Evolutionary conservation across 2,329 filamentous ascomycete species (phyloP), one percentile per base, ranked within the genome.

Genomic region (Cyanodermella asteris): DNA sequence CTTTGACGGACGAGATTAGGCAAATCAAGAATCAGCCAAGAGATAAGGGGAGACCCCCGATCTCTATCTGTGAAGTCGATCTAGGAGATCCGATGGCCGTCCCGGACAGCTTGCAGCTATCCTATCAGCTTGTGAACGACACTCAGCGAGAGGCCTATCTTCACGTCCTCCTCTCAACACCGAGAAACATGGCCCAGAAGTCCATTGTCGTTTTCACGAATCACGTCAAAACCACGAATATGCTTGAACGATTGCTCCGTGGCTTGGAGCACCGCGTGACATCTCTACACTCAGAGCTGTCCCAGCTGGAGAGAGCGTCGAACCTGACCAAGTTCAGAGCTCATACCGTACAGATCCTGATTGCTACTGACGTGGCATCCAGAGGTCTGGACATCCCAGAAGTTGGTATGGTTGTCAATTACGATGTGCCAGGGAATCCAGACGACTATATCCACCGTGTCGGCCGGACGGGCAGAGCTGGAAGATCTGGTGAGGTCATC

Each of bases 361-460:
- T 97, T 7, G 84, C 87, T 1, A 97, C 87, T 1, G 87, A 97
- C 44, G 82, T 97, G 9, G 87, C 87, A 1, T 77, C 81, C 12
- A 67, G 87, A 46, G 87, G 87, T 59, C 64, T 97, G 4, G 87
- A 97, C 52, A 93, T 97, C 32, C 84, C 84, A 2, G 76, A 81
- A 36, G 84, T 94, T 5, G 72, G 65, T 27, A 51, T 94, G 10
- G 87, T 97, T 3, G 56, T 97, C 42, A 94, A 97, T 50, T 97
- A 82, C 49, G 87, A 97, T 44, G 68, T 97, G 1, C 87, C 87
- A 0, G 70, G 84, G n/a, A 80, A 93, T 43, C 80, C 84, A 3
- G 82, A 93, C 45, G 84, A 93, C 49, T 97, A 97, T 47, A 87
- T 97, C 36, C 87, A 97, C 53, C 70, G 87, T 8, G 84, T 93